Base-by-base conservation (phyloP, 2,329 filamentous ascomycete species). In the Sclerotinia sclerotiorum region DNA sequence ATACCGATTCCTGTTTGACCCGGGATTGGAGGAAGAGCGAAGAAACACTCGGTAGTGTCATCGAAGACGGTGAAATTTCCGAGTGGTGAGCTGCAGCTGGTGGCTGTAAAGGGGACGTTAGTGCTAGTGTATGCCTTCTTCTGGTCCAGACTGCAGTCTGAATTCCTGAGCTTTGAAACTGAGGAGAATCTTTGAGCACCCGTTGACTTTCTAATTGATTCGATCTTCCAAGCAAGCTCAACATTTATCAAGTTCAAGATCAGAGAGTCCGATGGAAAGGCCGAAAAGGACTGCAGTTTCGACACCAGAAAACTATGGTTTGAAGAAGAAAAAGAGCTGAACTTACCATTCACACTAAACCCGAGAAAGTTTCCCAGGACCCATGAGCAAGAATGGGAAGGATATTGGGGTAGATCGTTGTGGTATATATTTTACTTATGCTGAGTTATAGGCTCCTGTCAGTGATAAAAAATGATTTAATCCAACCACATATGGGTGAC, bases 11-110 rank as follows among this genome's bases (percentile, higher is more conserved):
- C 29, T 1, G 46, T 52, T 11, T 77, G 76, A 32, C 68, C 71
- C 2, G 79, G 77, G 5, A 78, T 69, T 0, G 79, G 79, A 3
- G 81, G 76, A 8, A 82, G 74, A 8, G 79, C 79, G 68, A 82
- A 82, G 72, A 82, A 82, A 72, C 81, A 81, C 73, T 82, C 80
- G 65, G 80, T 79, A 24, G 78, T 80, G 58, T 81, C 78, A 51
- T 80, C 76, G 65, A 81, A 81, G 15, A 78, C 78, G 19, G 73
- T 75, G 71, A 82, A 82, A 56, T 80, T 78, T 69, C 81, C 29
- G 5, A 51, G 46, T 1, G 46, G 46, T 7, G 60, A 51, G 13
- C 5, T 29, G 29, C 2, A 5, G n/a, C 11, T n/a, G n/a, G n/a
- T n/a, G n/a, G n/a, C n/a, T n/a, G n/a, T n/a, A 8, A 27, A 3